These are phyloP conservation scores for Linum tenue DNA, from an alignment of 345 rosid species.

Conservation along the genomic window DNA sequence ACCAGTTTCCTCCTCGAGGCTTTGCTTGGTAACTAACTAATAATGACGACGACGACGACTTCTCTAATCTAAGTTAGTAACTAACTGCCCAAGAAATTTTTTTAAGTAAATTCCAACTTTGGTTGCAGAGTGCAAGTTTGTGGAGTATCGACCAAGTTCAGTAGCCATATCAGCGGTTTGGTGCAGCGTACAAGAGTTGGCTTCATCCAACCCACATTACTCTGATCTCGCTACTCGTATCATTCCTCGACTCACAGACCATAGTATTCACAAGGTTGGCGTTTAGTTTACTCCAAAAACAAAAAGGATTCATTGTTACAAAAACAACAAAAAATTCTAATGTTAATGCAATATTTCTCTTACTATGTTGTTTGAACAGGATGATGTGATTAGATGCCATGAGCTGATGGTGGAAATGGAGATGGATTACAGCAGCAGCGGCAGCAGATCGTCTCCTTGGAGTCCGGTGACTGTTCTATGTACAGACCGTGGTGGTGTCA, in stretches of 20 bases:
- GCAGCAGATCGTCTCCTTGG: constrained; percentile 21
- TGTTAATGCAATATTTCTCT: neutral
- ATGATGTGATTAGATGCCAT: constrained; percentile 28
- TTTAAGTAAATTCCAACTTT: neutral
- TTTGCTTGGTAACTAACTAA: constrained; percentile 30
- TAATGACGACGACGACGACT: no score
- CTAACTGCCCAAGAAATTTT: no score
- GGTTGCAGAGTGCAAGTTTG: constrained; percentile 35
- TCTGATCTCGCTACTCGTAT: constrained; percentile 5
- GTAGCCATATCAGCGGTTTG: constrained; percentile 40
- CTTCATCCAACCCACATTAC: constrained; percentile 11
- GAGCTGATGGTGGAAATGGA: constrained; percentile 25
- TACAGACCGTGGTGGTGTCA: constrained; percentile 15
- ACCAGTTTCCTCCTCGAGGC: constrained; percentile 34
- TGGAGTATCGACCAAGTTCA: constrained; percentile 45
- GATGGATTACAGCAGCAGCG: constrained; percentile 9
- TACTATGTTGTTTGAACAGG: constrained; percentile 16
- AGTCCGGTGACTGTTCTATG: constrained; percentile 53
- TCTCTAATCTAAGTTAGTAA: no score
- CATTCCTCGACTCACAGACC: constrained; percentile 18
- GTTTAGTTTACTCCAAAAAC: no score
- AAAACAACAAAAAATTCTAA: neutral
- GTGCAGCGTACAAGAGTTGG: constrained; percentile 29
- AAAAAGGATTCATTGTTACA: no score
- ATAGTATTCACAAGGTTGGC: constrained; percentile 28